Percentiles rank a stretch among this genome's conserved stretches.
Conservation (phyloP, 2,329 filamentous ascomycete species). For the Karstenula rhodostoma region DNA sequence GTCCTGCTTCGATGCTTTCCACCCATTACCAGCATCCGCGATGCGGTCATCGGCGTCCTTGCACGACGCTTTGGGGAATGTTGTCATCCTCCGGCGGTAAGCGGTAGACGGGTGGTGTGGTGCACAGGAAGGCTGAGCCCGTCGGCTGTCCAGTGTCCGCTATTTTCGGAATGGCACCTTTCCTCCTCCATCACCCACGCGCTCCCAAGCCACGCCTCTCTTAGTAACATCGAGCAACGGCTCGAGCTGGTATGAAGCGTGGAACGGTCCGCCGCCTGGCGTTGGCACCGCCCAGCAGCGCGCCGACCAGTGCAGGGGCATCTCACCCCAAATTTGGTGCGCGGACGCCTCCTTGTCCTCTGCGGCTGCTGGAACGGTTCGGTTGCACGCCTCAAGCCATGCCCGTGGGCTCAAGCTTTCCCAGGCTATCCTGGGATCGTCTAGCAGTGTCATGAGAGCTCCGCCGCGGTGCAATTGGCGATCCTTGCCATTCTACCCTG, state of each 20-base stretch:
- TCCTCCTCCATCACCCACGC: constrained; percentile 19
- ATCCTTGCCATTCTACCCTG: constrained; percentile 26
- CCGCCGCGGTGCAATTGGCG: constrained; percentile 39
- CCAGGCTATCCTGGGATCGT: constrained; percentile 30
- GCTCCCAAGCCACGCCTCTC: constrained; percentile 42
- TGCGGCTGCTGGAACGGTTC: constrained; percentile 46
- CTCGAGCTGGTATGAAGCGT: constrained; percentile 36
- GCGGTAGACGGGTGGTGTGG: constrained; percentile 30
- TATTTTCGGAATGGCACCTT: constrained; percentile 36
- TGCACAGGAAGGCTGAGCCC: constrained; percentile 43
- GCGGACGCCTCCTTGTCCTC: constrained; percentile 37
- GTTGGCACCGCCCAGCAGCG: constrained; percentile 30
- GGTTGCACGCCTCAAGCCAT: constrained; percentile 45
- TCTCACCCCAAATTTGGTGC: constrained; percentile 42
- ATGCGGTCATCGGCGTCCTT: constrained; percentile 16
- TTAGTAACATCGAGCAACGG: constrained; percentile 38
- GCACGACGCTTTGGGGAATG: constrained; percentile 16
- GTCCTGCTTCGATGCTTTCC: constrained; percentile 2
- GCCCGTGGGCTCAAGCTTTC: constrained; percentile 46
- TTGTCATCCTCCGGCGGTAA: constrained; percentile 37
- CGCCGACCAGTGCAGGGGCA: constrained; percentile 21
- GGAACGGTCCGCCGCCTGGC: constrained; percentile 50
- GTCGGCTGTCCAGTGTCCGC: constrained; percentile 28
- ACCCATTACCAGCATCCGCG: constrained; percentile 5
- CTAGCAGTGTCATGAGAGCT: constrained; percentile 22